Evolutionary conservation across 2,329 filamentous ascomycete genomes (phyloP).

Genomic region (Colletotrichum scovillei): DNA sequence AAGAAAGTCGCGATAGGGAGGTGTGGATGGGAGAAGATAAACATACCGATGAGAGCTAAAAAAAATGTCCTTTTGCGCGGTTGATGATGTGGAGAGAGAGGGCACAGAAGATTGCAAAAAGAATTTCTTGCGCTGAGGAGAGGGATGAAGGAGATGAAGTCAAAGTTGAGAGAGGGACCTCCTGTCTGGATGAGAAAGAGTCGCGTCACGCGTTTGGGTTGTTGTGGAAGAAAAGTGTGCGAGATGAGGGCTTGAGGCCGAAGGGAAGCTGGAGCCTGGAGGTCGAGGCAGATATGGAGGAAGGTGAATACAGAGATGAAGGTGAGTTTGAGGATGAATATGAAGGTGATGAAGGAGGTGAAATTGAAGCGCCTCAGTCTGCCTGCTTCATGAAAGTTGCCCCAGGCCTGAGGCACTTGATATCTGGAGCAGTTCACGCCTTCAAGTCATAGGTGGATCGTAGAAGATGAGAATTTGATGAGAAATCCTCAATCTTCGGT

Average conservation of each 20-base stretch:
- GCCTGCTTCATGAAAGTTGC: too few species aligned
- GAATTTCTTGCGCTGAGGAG: neutral
- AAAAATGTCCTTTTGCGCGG: too few species aligned
- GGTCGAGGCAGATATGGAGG: neutral
- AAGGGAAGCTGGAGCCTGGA: neutral
- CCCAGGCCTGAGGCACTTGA: too few species aligned
- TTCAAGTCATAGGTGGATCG: too few species aligned
- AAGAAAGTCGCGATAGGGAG: neutral
- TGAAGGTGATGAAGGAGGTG: too few species aligned
- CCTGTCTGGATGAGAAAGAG: neutral
- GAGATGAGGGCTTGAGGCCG: neutral
- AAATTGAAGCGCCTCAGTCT: too few species aligned
- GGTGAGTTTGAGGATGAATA: too few species aligned
- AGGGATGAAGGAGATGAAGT: neutral
- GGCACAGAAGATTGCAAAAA: neutral
- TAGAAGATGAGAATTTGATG: too few species aligned
- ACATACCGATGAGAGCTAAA: neutral
- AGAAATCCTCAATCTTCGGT: too few species aligned
- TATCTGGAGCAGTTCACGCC: too few species aligned
- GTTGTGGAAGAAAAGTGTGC: neutral
- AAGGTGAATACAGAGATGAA: neutral
- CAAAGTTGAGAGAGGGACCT: neutral
- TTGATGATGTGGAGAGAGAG: accelerated
- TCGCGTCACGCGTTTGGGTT: neutral
- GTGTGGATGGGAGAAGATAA: neutral